Conservation (phyloP, 116 monocot species). For the Phalaenopsis hybrid region DNA sequence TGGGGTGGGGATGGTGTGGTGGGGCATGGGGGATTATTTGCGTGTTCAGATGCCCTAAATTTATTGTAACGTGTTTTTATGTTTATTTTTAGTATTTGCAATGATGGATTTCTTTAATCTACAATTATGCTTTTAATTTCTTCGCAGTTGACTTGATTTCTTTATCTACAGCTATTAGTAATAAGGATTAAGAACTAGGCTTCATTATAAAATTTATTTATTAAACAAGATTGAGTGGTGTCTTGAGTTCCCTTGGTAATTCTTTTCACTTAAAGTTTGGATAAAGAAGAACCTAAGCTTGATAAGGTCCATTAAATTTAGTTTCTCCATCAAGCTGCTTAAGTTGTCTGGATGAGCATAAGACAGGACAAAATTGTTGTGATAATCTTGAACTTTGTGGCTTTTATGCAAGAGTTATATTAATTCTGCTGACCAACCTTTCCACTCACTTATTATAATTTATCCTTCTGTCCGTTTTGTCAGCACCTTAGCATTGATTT, state of each 20-base stretch:
- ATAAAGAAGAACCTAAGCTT: not conserved
- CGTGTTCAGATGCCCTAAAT: not conserved
- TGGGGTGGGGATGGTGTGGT: no score
- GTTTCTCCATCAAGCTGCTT: not conserved
- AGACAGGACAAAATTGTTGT: not conserved
- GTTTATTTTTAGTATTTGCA: not conserved
- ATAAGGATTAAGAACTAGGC: not conserved
- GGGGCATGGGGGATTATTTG: not conserved
- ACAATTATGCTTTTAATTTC: not conserved
- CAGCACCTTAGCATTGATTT: not conserved
- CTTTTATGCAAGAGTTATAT: not conserved
- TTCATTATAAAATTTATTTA: not conserved
- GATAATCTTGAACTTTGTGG: not conserved
- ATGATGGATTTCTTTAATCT: not conserved
- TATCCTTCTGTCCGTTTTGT: not conserved
- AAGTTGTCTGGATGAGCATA: slow-evolving; percentile 4
- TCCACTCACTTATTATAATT: not conserved
- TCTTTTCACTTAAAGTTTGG: not conserved
- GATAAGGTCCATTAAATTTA: not conserved
- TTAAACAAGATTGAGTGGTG: not conserved
- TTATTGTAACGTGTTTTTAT: no score
- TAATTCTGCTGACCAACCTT: not conserved
- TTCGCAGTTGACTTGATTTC: not conserved
- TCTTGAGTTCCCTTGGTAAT: not conserved
- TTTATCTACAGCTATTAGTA: not conserved